These are phyloP conservation scores for Chrysanthemum seticuspe DNA, from an alignment of 129 eudicot species.

Conservation along the genomic window DNA sequence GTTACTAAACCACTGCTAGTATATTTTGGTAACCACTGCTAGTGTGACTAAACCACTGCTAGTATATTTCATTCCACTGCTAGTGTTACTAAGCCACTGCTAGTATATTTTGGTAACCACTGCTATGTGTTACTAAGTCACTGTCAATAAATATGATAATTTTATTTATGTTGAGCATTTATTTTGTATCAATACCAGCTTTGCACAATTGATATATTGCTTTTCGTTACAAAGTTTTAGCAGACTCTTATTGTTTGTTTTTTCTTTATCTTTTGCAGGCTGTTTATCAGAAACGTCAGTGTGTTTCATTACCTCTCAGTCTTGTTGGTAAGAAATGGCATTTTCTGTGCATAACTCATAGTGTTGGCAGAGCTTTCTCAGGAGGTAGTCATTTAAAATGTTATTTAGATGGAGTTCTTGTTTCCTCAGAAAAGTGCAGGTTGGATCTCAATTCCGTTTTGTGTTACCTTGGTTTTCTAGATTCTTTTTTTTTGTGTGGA, in stretches of 20 bases:
- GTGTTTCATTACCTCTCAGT: slow-evolving; percentile 55
- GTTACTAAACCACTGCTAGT: too few relatives aligned
- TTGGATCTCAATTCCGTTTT: slow-evolving; percentile 20
- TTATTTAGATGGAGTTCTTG: slow-evolving; percentile 80
- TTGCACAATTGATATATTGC: slow-evolving; percentile 7
- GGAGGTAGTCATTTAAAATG: slow-evolving; percentile 94
- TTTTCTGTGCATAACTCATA: slow-evolving; percentile 80
- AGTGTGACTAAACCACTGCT: too few relatives aligned
- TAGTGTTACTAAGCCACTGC: too few relatives aligned
- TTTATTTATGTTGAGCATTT: slow-evolving; percentile 9
- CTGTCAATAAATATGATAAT: neutral
- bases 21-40: too few relatives aligned
- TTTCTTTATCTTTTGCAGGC: slow-evolving; percentile 56
- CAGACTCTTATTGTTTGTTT: slow-evolving; percentile 3
- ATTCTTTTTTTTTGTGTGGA: neutral
- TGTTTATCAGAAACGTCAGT: slow-evolving; percentile 81
- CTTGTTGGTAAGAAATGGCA: slow-evolving; percentile 87
- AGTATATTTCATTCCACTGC: too few relatives aligned
- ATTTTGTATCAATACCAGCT: slow-evolving; percentile 7
- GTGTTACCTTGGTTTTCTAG: neutral
- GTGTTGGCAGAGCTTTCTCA: slow-evolving; percentile 90
- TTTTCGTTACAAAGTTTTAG: slow-evolving; percentile 8
- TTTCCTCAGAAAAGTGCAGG: slow-evolving; percentile 95
- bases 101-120: too few relatives aligned
- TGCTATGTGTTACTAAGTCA: too few relatives aligned